A percentile compares a stretch with the other conserved stretches of the same genome.
phyloP scores from a whole-genome alignment of 345 rosid genomes.

The Arabidopsis arenosa region DNA sequence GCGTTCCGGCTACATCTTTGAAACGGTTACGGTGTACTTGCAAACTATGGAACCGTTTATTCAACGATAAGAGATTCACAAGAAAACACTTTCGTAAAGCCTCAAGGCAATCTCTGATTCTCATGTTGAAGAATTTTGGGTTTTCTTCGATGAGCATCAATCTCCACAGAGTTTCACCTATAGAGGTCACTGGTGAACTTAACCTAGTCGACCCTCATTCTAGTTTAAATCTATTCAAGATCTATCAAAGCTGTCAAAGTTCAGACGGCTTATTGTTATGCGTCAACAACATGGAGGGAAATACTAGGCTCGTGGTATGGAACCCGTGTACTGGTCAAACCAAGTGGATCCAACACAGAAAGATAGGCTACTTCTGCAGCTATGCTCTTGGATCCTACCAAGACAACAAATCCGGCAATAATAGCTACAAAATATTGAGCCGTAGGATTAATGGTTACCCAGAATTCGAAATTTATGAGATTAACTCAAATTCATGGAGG shows the following conservation, averaged over 20 bases:
- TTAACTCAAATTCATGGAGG: conserved; percentile 19
- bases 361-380: not conserved
- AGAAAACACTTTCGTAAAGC: not conserved
- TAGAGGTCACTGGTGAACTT: not conserved
- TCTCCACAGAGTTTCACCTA: not conserved
- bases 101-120: not conserved
- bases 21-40: conserved; percentile 1
- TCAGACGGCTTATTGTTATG: conserved; percentile 9
- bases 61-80: not conserved
- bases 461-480: not conserved
- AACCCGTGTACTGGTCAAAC: conserved; percentile 17
- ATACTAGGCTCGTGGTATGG: not conserved
- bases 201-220: not conserved
- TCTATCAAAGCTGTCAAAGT: not conserved
- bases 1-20: conserved; percentile 9
- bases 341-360: not conserved
- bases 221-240: not conserved
- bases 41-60: conserved; percentile 9
- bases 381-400: conserved; percentile 15
- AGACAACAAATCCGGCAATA: not conserved
- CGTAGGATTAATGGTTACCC: too few relatives aligned
- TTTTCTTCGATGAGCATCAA: not conserved
- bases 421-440: conserved; percentile 4
- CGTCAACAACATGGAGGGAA: not conserved
- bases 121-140: not conserved